A percentile compares a stretch with the other conserved stretches of the same genome.
These are phyloP conservation scores for Talaromyces sp. DNA, from an alignment of 2,329 filamentous ascomycete species.

Conservation along the genomic window DNA sequence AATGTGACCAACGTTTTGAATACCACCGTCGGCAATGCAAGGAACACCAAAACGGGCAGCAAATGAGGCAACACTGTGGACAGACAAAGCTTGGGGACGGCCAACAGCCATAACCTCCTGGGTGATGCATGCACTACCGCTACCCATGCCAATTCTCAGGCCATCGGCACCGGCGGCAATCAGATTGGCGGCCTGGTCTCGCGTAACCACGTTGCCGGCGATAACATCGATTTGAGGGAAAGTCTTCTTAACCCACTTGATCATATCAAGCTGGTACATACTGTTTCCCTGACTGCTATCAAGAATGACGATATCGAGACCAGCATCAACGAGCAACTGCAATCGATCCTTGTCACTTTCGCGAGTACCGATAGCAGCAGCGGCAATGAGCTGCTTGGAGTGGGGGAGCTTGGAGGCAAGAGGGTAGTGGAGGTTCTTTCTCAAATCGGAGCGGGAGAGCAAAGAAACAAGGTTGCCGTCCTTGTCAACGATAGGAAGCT, in stretches of 20 bases:
- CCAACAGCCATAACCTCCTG: slow-evolving; percentile 99
- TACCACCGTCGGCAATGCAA: slow-evolving; percentile 95
- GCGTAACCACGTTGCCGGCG: slow-evolving; percentile 95
- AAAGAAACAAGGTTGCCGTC: slow-evolving; percentile 83
- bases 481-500: slow-evolving; percentile 86
- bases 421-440: slow-evolving; percentile 97
- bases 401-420: slow-evolving; percentile 92
- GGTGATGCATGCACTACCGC: slow-evolving; percentile 95
- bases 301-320: slow-evolving; percentile 89
- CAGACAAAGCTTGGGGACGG: slow-evolving; percentile 88
- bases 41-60: slow-evolving; percentile 92
- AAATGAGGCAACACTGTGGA: slow-evolving; percentile 85
- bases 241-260: slow-evolving; percentile 88
- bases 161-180: slow-evolving; percentile 95
- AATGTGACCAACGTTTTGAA: slow-evolving; percentile 98
- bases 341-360: slow-evolving; percentile 88
- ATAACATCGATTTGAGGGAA: slow-evolving; percentile 89
- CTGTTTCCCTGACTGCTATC: slow-evolving; percentile 98
- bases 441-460: slow-evolving; percentile 90
- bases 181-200: slow-evolving; percentile 86
- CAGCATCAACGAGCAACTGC: slow-evolving; percentile 84
- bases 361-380: slow-evolving; percentile 90
- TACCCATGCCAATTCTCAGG: slow-evolving; percentile 97
- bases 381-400: slow-evolving; percentile 95
- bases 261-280: slow-evolving; percentile 98